Base-by-base conservation (phyloP, 2,329 filamentous ascomycete species). In the Aspergillus nomiae region DNA sequence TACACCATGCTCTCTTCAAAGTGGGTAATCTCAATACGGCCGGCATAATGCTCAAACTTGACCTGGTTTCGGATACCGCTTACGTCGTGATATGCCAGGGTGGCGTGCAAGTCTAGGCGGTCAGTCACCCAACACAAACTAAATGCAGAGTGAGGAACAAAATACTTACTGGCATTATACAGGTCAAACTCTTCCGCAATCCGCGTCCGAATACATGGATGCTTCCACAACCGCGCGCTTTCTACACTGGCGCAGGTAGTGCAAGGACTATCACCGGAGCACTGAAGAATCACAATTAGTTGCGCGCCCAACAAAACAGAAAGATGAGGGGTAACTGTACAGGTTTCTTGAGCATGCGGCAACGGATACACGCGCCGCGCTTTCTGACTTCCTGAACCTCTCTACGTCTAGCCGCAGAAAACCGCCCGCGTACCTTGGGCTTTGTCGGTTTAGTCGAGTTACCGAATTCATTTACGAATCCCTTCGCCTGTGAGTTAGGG, bases 321-420 rank as follows among this genome's bases (percentile, higher is more conserved):
- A 58, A 14, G 16, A 24, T 3, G 11, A 19, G 6, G 36, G 32
- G 28, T 4, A 21, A 55, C 46, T 74, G 65, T 76, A 81, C 78
- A 43, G 85, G 84, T 69, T 89, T 89, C 76, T 88, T 89, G 28
- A 89, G 76, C 86, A 89, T 88, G 16, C 86, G 84, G 71, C 86
- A 89, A 38, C 86, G 83, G 65, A 88, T 83, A 69, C 86, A 89
- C 9, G 86, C 86, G 14, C 86, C 86, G 58, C 82, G 80, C 71
- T 88, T 87, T 28, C 86, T 81, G 38, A 87, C 83, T 64, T 85
- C 82, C 65, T 86, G 83, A 2, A 88, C 86, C 69, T 88, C 85
- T 65, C 86, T 83, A 38, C 86, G 82, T 63, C 86, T 78, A 26
- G 80, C 79, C 50, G 86, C 84, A 34, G 82, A 81, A 69, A 89